Conservation (phyloP, 345 rosid species). For the Salix udensis region DNA sequence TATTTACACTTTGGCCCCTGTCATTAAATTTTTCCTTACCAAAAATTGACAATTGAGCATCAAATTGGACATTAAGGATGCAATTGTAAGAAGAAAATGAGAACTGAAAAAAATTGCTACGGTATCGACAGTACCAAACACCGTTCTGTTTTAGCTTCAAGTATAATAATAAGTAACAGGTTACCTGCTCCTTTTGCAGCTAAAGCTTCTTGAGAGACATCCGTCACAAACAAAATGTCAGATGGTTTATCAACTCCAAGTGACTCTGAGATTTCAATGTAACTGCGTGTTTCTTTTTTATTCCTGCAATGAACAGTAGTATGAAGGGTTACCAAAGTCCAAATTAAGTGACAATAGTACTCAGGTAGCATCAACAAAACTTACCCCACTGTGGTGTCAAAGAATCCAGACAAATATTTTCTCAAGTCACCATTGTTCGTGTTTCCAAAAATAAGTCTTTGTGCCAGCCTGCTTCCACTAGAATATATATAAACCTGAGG, state of each 20-base stretch:
- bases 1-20: no score
- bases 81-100: background rate
- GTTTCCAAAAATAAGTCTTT: constrained; percentile 83
- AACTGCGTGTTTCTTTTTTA: constrained; percentile 72
- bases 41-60: no score
- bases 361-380: constrained; percentile 5
- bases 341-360: background rate
- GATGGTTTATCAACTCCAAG: constrained; percentile 83
- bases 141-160: background rate
- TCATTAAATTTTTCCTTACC: no score
- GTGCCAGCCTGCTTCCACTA: constrained; percentile 94
- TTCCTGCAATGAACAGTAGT: constrained; percentile 45
- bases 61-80: no score
- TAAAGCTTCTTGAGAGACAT: constrained; percentile 78
- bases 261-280: constrained; percentile 63
- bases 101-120: background rate
- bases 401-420: constrained; percentile 75
- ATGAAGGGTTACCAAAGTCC: background rate
- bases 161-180: background rate
- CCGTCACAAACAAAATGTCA: constrained; percentile 73
- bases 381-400: constrained; percentile 83
- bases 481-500: constrained; percentile 88
- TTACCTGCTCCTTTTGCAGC: constrained; percentile 91
- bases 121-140: background rate
- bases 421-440: constrained; percentile 80